phyloP scores from a whole-genome alignment of 352 stramenopile genomes.

The Phytopythium boreale region DNA sequence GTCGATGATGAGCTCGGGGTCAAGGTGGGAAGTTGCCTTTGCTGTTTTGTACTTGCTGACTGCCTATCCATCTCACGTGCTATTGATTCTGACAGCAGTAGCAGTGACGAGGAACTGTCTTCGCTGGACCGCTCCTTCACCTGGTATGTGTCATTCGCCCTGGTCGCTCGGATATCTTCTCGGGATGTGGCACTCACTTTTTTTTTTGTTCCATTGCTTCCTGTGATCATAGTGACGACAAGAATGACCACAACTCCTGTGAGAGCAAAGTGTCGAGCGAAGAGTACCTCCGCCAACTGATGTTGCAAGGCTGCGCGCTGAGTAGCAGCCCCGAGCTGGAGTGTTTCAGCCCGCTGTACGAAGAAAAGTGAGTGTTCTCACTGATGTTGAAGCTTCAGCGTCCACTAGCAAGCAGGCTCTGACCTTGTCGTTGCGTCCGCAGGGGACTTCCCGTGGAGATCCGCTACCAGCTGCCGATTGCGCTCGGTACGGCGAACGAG shows the following conservation, averaged over 20 bases:
- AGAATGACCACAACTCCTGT: conserved; percentile 26
- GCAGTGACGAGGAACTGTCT: conserved; percentile 78
- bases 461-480: conserved; percentile 78
- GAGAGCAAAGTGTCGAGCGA: conserved; percentile 57
- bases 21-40: conserved; percentile 26
- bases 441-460: conserved; percentile 76
- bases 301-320: conserved; percentile 47
- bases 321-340: conserved; percentile 75
- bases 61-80: conserved; percentile 1
- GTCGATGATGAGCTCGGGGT: conserved; percentile 39
- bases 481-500: conserved; percentile 73
- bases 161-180: background rate
- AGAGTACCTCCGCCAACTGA: conserved; percentile 62
- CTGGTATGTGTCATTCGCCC: conserved; percentile 25
- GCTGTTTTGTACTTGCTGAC: background rate
- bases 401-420: background rate
- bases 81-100: conserved; percentile 30
- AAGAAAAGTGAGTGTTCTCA: conserved; percentile 59
- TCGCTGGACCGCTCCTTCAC: conserved; percentile 60
- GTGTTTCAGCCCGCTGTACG: conserved; percentile 61
- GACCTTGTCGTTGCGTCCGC: background rate
- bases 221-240: conserved; percentile 27
- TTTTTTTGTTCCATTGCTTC: background rate
- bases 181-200: conserved; percentile 4
- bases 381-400: background rate